phyloP scores from a whole-genome alignment of 257 asterid genomes.

The Forsythia viridissima region DNA sequence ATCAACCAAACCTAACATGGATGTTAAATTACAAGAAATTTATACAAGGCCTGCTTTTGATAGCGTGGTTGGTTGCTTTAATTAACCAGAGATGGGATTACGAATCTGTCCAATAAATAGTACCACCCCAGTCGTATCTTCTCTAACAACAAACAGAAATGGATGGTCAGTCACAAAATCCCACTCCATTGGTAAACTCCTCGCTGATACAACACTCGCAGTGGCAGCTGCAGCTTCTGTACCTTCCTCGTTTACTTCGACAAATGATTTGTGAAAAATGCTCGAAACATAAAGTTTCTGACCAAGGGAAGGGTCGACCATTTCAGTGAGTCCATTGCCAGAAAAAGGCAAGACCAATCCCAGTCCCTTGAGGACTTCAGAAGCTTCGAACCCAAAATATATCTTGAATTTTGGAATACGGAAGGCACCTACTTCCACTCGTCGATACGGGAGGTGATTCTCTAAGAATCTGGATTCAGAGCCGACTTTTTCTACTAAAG shows the following conservation, averaged over 20 bases:
- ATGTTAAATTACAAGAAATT: too few species aligned
- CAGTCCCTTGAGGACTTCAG: constrained; percentile 30
- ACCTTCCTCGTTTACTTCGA: constrained; percentile 48
- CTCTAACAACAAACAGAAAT: constrained; percentile 40
- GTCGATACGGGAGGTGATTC: constrained; percentile 26
- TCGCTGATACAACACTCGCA: neutral
- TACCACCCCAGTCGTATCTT: constrained; percentile 36
- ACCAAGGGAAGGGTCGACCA: constrained; percentile 33
- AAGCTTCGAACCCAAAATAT: constrained; percentile 44
- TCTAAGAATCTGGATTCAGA: constrained; percentile 37
- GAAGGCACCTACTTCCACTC: constrained; percentile 27
- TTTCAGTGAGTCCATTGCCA: constrained; percentile 36
- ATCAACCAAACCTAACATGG: too few species aligned
- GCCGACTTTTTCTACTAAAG: constrained; percentile 25
- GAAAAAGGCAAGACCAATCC: constrained; percentile 39
- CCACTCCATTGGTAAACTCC: neutral
- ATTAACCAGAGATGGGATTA: constrained; percentile 22
- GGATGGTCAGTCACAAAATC: constrained; percentile 49
- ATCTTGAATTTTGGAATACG: constrained; percentile 44
- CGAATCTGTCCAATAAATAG: constrained; percentile 36
- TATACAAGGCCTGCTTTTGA: neutral
- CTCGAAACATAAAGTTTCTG: constrained; percentile 32
- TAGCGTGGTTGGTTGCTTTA: neutral
- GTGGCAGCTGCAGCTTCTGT: constrained; percentile 50
- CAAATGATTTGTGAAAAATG: constrained; percentile 43